Evolutionary conservation across 768 basidiomycete genomes (phyloP), one percentile per base, ranked within the genome.

Genomic region (Pleurotus tuber-regium): DNA sequence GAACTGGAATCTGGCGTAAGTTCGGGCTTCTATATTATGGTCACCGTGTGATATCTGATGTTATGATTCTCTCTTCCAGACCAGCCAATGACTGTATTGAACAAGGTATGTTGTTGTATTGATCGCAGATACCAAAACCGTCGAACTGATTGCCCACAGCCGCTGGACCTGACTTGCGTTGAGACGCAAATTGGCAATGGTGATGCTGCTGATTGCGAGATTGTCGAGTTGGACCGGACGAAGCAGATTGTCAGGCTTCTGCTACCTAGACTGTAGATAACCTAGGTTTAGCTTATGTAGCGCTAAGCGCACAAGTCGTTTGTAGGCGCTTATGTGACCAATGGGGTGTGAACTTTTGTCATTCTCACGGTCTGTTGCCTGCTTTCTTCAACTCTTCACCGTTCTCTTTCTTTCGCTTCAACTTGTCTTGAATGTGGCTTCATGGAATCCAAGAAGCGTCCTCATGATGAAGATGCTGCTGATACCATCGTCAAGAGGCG

Each of bases 101-200:
- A 80, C 58, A 81, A 81, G 73, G 89, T 87, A 58, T 39, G 75
- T 66, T 31, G 16, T 29, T 26, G 9, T 28, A 28, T 4, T 41
- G 26, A 18, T n/a, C 8, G 24, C 26, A 19, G 19, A 40, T 36
- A 40, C 29, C 46, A 53, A 36, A 28, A 36, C 51, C 19, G 16
- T 48, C 23, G 7, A 38, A 55, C 60, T 67, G 28, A 68, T 29
- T 54, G 51, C 54, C 16, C 52, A 30, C 62, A 92, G 87, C 65
- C 73, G 9, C 78, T 92, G 69, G 90, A 92, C 59, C 79, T 93
- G 57, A 77, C 90, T 7, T 98, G 96, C 61, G 82, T 98, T 7
- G 96, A 98, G 68, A 91, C 93, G 19, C 95, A 98, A 66, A 84
- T 96, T 48, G 93, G 92, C 4, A 79, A 89, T 52, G 88, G 88